Conservation (phyloP, 2,329 filamentous ascomycete genomes). For the Epichloe brachyelytri region DNA sequence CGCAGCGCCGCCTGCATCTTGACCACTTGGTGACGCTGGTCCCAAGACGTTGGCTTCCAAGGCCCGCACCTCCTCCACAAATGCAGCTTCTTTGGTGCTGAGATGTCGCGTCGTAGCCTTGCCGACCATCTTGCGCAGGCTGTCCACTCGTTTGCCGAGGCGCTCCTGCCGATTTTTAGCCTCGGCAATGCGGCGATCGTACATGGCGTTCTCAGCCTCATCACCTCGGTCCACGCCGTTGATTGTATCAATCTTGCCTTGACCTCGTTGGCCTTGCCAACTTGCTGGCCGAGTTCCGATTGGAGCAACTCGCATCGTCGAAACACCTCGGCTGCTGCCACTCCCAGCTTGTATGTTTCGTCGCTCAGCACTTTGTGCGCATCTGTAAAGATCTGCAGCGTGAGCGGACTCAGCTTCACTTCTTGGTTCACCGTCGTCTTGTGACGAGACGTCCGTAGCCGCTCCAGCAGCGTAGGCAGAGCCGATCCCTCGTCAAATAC, state of each 20-base stretch:
- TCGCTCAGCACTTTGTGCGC: conserved; percentile 58
- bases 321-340: conserved; percentile 62
- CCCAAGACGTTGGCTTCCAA: conserved; percentile 39
- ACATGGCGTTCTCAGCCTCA: conserved; percentile 39
- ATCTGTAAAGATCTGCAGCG: conserved; percentile 58
- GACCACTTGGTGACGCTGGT: conserved; percentile 7
- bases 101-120: conserved; percentile 30
- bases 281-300: conserved; percentile 53
- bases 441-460: conserved; percentile 45
- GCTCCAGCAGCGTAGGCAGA: conserved; percentile 42
- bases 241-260: conserved; percentile 53
- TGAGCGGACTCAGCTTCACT: conserved; percentile 56
- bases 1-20: not conserved
- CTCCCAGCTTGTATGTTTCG: conserved; percentile 55
- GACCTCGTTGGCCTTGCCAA: conserved; percentile 52
- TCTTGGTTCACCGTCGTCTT: conserved; percentile 52
- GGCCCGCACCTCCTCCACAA: conserved; percentile 34
- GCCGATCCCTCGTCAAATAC: conserved; percentile 44
- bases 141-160: conserved; percentile 47
- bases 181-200: conserved; percentile 43
- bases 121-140: conserved; percentile 32
- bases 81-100: conserved; percentile 31
- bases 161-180: conserved; percentile 43
- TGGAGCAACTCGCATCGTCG: conserved; percentile 55
- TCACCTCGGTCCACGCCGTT: conserved; percentile 33